A percentile compares a stretch with the other conserved stretches of the same genome.
Conservation (phyloP, 2,329 filamentous ascomycete species). For the Sporothrix euskadiensis region DNA sequence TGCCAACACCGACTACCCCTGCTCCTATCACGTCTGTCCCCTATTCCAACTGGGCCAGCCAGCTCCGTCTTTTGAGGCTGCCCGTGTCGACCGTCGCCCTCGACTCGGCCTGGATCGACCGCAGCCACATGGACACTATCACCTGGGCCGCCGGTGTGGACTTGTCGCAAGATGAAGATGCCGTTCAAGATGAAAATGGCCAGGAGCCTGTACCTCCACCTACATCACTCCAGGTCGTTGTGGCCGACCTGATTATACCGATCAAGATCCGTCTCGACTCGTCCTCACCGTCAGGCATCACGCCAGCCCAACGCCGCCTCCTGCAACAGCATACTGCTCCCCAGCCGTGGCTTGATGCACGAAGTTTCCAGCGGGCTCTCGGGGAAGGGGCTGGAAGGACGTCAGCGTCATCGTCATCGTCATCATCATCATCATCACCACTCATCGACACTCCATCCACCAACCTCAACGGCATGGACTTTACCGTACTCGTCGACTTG, state of each 20-base stretch:
- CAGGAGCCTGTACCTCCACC: neutral
- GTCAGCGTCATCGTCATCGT: neutral
- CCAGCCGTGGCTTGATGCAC: constrained; percentile 9
- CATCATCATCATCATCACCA: neutral
- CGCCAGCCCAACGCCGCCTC: neutral
- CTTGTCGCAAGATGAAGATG: neutral
- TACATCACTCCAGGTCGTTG: constrained; percentile 24
- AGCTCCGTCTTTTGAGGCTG: constrained; percentile 23
- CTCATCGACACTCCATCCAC: neutral
- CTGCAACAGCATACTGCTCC: neutral
- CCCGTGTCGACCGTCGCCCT: constrained; percentile 28
- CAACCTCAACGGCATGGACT: constrained; percentile 29
- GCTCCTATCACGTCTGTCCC: neutral
- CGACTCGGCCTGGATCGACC: constrained; percentile 32
- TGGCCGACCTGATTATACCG: constrained; percentile 31
- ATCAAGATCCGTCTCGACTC: constrained; percentile 17
- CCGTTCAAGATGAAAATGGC: neutral
- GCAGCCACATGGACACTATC: constrained; percentile 28
- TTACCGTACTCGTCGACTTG: constrained; percentile 29
- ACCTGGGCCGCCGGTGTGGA: constrained; percentile 29
- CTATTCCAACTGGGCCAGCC: constrained; percentile 27
- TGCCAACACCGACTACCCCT: neutral
- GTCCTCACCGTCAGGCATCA: neutral
- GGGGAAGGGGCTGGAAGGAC: neutral
- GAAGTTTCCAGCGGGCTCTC: neutral